Conservation (phyloP, 441 rosid genomes). For the Gossypium davidsonii region DNA sequence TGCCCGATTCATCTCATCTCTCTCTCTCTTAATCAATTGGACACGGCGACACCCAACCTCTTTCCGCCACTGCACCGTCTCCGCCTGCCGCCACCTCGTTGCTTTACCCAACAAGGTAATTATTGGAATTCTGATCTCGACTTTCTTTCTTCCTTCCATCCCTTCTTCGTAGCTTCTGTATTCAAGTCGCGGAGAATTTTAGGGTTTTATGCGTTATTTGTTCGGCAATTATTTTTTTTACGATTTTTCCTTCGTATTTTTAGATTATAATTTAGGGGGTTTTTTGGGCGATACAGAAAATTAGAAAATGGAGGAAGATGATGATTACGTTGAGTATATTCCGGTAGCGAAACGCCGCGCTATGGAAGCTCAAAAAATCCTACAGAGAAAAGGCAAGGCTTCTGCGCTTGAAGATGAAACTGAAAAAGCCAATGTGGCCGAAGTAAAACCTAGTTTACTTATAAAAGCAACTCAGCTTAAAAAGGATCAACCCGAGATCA, state of each 20-base stretch:
- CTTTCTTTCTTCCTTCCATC: neutral
- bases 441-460: constrained; percentile 82
- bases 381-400: constrained; percentile 67
- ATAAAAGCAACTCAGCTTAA: constrained; percentile 87
- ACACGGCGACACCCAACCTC: neutral
- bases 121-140: neutral
- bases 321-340: constrained; percentile 67
- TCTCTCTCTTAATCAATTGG: neutral
- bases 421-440: constrained; percentile 58
- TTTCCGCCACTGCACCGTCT: neutral
- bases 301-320: constrained; percentile 57
- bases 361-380: constrained; percentile 64
- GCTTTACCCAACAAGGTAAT: neutral
- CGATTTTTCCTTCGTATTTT: neutral
- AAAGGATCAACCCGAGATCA: constrained; percentile 57
- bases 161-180: neutral
- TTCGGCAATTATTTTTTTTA: neutral
- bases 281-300: constrained; percentile 3
- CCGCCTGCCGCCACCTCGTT: neutral
- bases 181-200: neutral
- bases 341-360: constrained; percentile 83
- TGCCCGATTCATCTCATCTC: neutral
- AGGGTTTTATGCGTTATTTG: neutral
- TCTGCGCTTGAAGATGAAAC: constrained; percentile 52
- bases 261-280: neutral